These are phyloP conservation scores for Trametes cubensis DNA, from an alignment of 768 basidiomycete genomes.

Conservation along the genomic window DNA sequence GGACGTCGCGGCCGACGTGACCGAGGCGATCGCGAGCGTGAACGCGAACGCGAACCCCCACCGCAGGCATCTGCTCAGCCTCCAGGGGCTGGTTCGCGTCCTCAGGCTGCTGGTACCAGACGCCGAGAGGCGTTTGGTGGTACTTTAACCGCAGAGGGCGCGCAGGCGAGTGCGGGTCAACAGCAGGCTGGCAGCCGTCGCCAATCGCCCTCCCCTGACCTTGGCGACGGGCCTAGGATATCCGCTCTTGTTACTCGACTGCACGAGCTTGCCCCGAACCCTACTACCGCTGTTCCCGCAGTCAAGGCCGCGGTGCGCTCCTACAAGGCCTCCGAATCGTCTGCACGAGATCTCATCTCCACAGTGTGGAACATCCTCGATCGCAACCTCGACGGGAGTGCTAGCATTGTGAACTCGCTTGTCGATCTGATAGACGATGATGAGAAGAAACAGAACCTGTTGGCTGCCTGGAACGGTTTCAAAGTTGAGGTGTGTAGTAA, in stretches of 20 bases:
- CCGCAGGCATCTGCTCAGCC: constrained; percentile 28
- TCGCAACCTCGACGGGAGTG: constrained; percentile 68
- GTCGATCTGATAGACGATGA: constrained; percentile 82
- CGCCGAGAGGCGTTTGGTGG: constrained; percentile 68
- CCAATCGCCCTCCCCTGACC: constrained; percentile 38
- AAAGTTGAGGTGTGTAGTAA: constrained; percentile 65
- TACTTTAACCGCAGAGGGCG: constrained; percentile 50
- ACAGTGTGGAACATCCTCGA: constrained; percentile 85
- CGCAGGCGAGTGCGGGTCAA: constrained; percentile 16
- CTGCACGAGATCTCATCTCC: constrained; percentile 81
- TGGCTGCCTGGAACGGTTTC: constrained; percentile 82
- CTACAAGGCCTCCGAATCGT: constrained; percentile 75
- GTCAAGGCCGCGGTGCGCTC: constrained; percentile 78
- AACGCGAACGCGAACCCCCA: constrained; percentile 54
- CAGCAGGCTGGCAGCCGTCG: constrained; percentile 30
- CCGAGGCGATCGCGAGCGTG: constrained; percentile 53
- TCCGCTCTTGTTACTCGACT: constrained; percentile 67
- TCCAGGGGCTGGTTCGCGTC: constrained; percentile 32
- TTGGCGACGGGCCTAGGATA: constrained; percentile 53
- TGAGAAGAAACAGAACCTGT: constrained; percentile 78
- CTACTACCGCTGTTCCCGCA: constrained; percentile 58
- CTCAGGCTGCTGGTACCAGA: constrained; percentile 38
- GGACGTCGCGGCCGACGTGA: constrained; percentile 48
- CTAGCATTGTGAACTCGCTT: constrained; percentile 69
- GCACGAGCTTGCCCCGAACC: constrained; percentile 57